These are phyloP conservation scores for Coprinopsis cinerea DNA, from an alignment of 768 basidiomycete species.

Conservation along the genomic window DNA sequence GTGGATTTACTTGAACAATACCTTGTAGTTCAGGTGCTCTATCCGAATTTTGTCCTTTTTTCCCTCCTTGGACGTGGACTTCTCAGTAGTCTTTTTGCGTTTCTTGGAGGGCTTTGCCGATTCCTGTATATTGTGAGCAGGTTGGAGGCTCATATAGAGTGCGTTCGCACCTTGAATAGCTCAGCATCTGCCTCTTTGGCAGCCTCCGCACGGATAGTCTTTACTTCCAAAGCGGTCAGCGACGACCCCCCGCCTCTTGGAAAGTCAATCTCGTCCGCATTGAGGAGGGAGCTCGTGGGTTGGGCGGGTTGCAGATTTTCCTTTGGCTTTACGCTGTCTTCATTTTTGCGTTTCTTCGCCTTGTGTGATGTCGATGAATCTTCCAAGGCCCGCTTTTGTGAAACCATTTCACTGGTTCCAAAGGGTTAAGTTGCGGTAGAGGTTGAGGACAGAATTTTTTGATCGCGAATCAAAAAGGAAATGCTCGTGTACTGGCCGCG, in stretches of 20 bases:
- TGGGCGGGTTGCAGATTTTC: constrained; percentile 23
- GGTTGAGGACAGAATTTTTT: constrained; percentile 1
- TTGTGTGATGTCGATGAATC: constrained; percentile 43
- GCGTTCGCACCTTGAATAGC: constrained; percentile 53
- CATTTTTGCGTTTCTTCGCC: constrained; percentile 57
- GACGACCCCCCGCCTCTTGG: constrained; percentile 91
- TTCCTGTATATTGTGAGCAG: background rate
- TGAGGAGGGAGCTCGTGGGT: constrained; percentile 21
- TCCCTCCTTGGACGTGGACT: constrained; percentile 25
- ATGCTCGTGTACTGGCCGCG: background rate
- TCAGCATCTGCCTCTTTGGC: constrained; percentile 79
- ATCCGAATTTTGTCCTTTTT: constrained; percentile 63
- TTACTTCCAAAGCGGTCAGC: constrained; percentile 86
- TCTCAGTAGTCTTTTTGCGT: constrained; percentile 37
- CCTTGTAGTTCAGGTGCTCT: constrained; percentile 94
- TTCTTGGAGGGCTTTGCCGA: constrained; percentile 33
- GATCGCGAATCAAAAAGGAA: constrained; percentile 3
- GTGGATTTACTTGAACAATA: constrained; percentile 10
- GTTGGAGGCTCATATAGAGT: constrained; percentile 1
- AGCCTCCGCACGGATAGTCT: constrained; percentile 79
- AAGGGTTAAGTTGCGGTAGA: background rate
- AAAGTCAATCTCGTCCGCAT: constrained; percentile 79
- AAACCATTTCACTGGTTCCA: constrained; percentile 30
- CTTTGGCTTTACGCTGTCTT: constrained; percentile 14
- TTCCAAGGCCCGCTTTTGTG: constrained; percentile 59